A percentile compares a stretch with the other conserved stretches of the same genome.
Evolutionary conservation across 495 filamentous ascomycete species (phyloP).

Genomic region (Penicillium ochrochloron): DNA sequence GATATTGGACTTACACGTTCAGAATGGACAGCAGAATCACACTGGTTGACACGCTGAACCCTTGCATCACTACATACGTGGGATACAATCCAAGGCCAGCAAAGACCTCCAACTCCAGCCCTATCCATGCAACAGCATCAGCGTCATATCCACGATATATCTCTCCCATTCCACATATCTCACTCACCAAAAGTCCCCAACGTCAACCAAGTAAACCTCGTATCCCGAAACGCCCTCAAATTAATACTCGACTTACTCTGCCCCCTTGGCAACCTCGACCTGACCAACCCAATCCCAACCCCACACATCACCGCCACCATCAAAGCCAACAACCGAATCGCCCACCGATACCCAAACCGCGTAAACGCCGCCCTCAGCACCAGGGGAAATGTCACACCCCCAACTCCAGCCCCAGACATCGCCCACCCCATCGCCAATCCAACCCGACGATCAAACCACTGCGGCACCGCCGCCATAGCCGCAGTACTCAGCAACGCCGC

Average conservation of each 20-base stretch:
- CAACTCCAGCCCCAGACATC: conserved; percentile 46
- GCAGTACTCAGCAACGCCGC: conserved; percentile 63
- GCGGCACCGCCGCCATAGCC: conserved; percentile 42
- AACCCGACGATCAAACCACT: conserved; percentile 45
- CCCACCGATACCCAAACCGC: conserved; percentile 62
- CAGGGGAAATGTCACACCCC: conserved; percentile 67
- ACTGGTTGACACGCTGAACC: conserved; percentile 40
- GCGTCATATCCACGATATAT: conserved; percentile 22
- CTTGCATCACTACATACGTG: conserved; percentile 50
- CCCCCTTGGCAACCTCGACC: conserved; percentile 39
- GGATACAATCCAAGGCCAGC: conserved; percentile 55
- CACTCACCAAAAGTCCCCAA: conserved; percentile 43
- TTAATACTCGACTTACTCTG: conserved; percentile 52
- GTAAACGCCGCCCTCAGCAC: conserved; percentile 57
- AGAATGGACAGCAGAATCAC: conserved; percentile 40
- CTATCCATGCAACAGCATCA: conserved; percentile 34
- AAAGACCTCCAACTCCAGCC: conserved; percentile 57
- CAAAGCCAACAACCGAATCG: conserved; percentile 62
- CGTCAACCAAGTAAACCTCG: conserved; percentile 44
- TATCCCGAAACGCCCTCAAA: conserved; percentile 60
- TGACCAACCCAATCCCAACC: conserved; percentile 47
- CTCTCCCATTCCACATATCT: too few relatives aligned
- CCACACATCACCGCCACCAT: conserved; percentile 57
- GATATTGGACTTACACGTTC: conserved; percentile 35
- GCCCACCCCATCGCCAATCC: conserved; percentile 47